Evolutionary conservation across 495 filamentous ascomycete species (phyloP).

Genomic region (Daldinia decipiens): DNA sequence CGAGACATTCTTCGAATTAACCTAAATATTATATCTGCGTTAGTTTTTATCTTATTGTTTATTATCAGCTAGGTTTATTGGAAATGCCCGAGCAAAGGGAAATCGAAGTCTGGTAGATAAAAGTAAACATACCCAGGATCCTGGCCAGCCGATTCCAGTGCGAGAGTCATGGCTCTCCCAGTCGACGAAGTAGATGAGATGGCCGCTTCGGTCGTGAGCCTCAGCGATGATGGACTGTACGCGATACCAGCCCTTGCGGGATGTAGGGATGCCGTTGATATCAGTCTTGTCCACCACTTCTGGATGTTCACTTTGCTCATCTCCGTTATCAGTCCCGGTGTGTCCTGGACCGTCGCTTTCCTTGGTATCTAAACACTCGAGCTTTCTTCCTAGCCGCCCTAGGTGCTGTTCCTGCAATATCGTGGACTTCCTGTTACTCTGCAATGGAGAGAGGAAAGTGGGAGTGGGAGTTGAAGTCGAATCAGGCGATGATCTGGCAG

Average conservation of each 20-base stretch:
- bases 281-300: not conserved
- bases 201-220: slow-evolving; percentile 7
- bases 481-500: not conserved
- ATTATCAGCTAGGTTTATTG: not conserved
- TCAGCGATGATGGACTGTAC: slow-evolving; percentile 36
- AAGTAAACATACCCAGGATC: slow-evolving; percentile 40
- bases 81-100: not conserved
- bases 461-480: not conserved
- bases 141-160: slow-evolving; percentile 36
- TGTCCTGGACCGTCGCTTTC: not conserved
- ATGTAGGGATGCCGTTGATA: slow-evolving; percentile 10
- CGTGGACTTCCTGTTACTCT: not conserved
- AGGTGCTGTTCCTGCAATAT: not conserved
- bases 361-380: not conserved
- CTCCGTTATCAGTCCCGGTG: not conserved
- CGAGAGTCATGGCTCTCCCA: slow-evolving; percentile 41
- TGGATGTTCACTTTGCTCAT: not conserved
- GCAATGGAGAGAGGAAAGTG: not conserved
- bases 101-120: not conserved
- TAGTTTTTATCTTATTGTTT: slow-evolving; percentile 7
- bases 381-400: not conserved
- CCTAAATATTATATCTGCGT: slow-evolving; percentile 9
- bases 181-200: slow-evolving; percentile 38
- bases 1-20: slow-evolving; percentile 24
- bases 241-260: slow-evolving; percentile 34